Evolutionary conservation across 768 basidiomycete species (phyloP), one percentile per base, ranked within the genome.

Genomic region (Collybia mongolica): DNA sequence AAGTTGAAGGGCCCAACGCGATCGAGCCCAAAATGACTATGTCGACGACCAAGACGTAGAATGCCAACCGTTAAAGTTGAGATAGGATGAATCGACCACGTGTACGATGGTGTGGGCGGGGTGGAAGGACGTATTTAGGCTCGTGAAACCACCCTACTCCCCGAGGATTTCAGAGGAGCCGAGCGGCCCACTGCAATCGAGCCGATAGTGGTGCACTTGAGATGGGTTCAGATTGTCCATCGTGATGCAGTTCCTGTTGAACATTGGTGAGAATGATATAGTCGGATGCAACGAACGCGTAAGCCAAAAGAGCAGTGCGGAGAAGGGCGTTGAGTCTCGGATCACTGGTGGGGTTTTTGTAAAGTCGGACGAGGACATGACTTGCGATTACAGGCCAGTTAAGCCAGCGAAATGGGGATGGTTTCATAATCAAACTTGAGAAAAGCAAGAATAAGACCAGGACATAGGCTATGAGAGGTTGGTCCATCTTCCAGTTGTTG

Each of bases 141-240:
- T 65, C 65, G 43, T 67, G 61, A 0, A 57, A 48, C 61, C 65
- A 70, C 12, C 63, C 60, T 6, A 72, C 50, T 2, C 65, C 66
- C 3, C 68, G 64, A 28, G 59, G 56, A 18, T 55, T 64, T n/a
- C 26, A 12, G 44, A 62, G 57, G n/a, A 69, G 51, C 0, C 44
- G 23, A 3, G 60, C 6, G 5, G 44, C 64, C 70, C 68, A 68
- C 36, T 50, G 44, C 0, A 60, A 32, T 5, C 67, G 61, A 19
- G 39, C 38, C 41, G 44, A 46, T 11, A 66, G 54, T 3, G 65
- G 41, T 8, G 49, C 48, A 5, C 56, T 36, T 5, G 55, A 50
- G 14, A 61, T 57, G 20, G 46, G 23, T 2, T 17, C 39, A n/a
- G 52, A 54, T 46, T 63, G 58, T 11, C 38, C 48, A 18, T 54